phyloP scores from a whole-genome alignment of 768 basidiomycete species.

The Chlorophyllum brunneum region DNA sequence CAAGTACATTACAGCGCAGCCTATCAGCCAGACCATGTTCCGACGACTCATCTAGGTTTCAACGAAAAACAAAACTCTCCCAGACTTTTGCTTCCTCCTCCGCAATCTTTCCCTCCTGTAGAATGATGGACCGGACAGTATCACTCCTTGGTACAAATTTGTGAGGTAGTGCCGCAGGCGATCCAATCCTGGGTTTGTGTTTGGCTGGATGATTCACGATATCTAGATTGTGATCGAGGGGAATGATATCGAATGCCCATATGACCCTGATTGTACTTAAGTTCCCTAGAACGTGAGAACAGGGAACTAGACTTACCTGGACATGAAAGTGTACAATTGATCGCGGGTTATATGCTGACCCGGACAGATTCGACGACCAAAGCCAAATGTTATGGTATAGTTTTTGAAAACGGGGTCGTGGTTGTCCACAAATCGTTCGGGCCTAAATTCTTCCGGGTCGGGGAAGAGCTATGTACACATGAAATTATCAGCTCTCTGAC shows the following conservation, averaged over 20 bases:
- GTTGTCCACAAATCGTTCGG: conserved; percentile 20
- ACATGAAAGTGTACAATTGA: conserved; percentile 19
- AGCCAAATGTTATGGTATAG: conserved; percentile 22
- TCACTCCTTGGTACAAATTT: not conserved
- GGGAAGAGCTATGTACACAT: conserved; percentile 19
- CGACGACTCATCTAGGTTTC: too few species aligned
- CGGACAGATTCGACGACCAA: conserved; percentile 25
- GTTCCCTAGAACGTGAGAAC: not conserved
- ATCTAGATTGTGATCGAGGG: not conserved
- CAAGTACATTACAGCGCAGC: too few species aligned
- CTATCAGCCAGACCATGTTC: too few species aligned
- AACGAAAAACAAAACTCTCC: not conserved
- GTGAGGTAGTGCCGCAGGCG: not conserved
- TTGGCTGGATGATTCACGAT: not conserved
- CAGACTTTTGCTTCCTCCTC: conserved; percentile 2
- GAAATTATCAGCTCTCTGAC: conserved; percentile 10
- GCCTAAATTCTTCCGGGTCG: conserved; percentile 19
- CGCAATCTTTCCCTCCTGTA: not conserved
- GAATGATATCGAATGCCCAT: conserved; percentile 22
- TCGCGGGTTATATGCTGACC: conserved; percentile 24
- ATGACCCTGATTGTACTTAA: conserved; percentile 18
- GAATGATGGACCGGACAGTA: not conserved
- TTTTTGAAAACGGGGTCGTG: conserved; percentile 18
- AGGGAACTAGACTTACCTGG: conserved; percentile 14
- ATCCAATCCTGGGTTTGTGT: not conserved